Percentiles rank a stretch among this genome's conserved stretches.
Evolutionary conservation across 2,329 filamentous ascomycete genomes (phyloP).

Genomic region (Achaetomium macrosporum): DNA sequence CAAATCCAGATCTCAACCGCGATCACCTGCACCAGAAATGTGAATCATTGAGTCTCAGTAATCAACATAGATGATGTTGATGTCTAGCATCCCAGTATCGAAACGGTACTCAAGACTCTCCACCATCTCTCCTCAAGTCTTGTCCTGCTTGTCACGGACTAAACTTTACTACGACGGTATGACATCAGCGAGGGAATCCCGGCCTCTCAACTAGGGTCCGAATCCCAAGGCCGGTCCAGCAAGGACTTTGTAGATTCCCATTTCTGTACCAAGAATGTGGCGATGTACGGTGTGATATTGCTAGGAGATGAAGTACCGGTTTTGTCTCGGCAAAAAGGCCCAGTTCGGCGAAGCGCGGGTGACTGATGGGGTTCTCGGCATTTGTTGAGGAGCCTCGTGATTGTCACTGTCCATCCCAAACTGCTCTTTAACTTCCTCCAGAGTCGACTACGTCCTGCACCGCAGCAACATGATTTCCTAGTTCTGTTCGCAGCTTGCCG

Average conservation of each 20-base stretch:
- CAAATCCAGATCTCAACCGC: no score
- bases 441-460: background rate
- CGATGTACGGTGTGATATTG: background rate
- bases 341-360: conserved; percentile 20
- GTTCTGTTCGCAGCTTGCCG: background rate
- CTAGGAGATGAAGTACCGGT: conserved; percentile 13
- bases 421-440: conserved; percentile 5
- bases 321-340: conserved; percentile 12
- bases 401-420: conserved; percentile 12
- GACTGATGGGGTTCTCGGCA: conserved; percentile 20
- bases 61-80: no score
- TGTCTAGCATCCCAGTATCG: no score
- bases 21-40: no score
- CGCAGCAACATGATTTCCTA: background rate
- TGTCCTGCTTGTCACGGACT: no score
- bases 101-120: no score
- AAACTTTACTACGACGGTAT: conserved; percentile 1
- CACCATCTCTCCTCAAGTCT: no score
- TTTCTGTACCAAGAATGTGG: background rate
- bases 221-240: conserved; percentile 10
- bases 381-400: conserved; percentile 27
- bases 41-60: no score
- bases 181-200: conserved; percentile 22
- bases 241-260: conserved; percentile 12
- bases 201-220: conserved; percentile 15